Base-by-base conservation (phyloP, 2,329 filamentous ascomycete genomes). In the Lachnum nothofagi region DNA sequence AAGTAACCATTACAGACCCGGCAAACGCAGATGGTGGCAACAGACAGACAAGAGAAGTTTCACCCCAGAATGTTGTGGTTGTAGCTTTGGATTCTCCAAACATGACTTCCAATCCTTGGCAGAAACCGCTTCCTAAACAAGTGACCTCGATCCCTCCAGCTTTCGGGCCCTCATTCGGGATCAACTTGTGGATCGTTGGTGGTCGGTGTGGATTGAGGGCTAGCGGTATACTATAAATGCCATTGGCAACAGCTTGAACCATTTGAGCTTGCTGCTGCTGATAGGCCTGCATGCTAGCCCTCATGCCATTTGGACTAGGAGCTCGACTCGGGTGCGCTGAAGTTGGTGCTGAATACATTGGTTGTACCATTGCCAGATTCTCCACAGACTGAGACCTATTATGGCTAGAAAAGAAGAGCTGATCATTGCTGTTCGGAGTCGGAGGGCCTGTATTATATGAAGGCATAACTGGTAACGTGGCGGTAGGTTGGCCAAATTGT, bases 111-210 rank as follows among this genome's bases (percentile, higher is more conserved):
- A 94, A 76, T 1, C 82, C 82, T 67, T 86, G 84, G 55, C 82
- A 84, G 65, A 95, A 95, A 12, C 84, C 82, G 55, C 83, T 86
- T 16, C 91, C 90, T 7, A 95, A 73, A 48, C 93, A 79, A 0
- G 88, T 91, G 3, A 95, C 88, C 65, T 96, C 90, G 44, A 88
- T 90, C 35, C 90, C 90, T 51, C 90, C 90, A 29, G 80, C 81
- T 50, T 83, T 87, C 5, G 90, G 87, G 0, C 90, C 90, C 66
- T 94, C 87, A 24, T 78, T 78, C 0, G 91, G 90, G 29, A 93
- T 88, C 53, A 95, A 77, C 65, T 91, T 91, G 64, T 88, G 84
- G 19, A 94, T 91, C 16, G 79, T 78, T 1, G 84, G 79, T 2
- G 78, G 72, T 24, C 76, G 70, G n/a, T 75, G 70, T 37, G 74